phyloP scores from a whole-genome alignment of 2,329 filamentous ascomycete genomes.

The Epichloe aotearoae region DNA sequence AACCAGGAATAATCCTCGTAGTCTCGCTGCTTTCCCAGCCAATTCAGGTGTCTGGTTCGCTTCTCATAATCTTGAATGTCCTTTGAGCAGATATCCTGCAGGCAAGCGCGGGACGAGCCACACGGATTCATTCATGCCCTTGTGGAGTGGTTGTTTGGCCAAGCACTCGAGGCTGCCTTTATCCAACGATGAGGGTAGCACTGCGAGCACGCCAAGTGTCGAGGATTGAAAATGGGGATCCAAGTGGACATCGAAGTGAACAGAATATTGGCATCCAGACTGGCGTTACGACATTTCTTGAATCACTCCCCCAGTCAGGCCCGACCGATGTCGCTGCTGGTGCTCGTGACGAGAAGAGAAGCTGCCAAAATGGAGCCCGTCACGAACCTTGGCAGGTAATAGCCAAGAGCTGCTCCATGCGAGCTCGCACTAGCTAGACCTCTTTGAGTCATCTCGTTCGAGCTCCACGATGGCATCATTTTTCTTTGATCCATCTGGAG shows the following conservation, averaged over 20 bases:
- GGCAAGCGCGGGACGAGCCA: background rate
- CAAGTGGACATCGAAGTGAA: too few species aligned
- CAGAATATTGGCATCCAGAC: too few species aligned
- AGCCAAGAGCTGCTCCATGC: background rate
- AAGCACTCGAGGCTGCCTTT: background rate
- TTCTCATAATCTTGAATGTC: background rate
- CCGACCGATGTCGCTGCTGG: background rate
- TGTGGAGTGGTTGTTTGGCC: background rate
- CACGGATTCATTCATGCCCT: background rate
- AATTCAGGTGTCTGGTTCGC: too few species aligned
- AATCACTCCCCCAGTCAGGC: background rate
- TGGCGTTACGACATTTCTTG: background rate
- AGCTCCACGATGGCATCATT: constrained; percentile 6
- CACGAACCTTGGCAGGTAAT: background rate
- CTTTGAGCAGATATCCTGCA: constrained; percentile 1
- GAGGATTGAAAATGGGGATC: background rate
- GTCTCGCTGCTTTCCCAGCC: too few species aligned
- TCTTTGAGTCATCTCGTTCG: constrained; percentile 5
- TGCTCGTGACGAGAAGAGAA: background rate
- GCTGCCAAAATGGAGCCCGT: background rate
- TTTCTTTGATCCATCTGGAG: background rate
- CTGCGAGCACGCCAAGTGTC: background rate
- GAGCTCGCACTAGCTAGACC: background rate
- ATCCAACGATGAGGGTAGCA: background rate
- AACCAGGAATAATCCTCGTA: too few species aligned